phyloP scores from a whole-genome alignment of 1,139 yeast species.

The Hyphopichia wangnamkhiaoensis region DNA sequence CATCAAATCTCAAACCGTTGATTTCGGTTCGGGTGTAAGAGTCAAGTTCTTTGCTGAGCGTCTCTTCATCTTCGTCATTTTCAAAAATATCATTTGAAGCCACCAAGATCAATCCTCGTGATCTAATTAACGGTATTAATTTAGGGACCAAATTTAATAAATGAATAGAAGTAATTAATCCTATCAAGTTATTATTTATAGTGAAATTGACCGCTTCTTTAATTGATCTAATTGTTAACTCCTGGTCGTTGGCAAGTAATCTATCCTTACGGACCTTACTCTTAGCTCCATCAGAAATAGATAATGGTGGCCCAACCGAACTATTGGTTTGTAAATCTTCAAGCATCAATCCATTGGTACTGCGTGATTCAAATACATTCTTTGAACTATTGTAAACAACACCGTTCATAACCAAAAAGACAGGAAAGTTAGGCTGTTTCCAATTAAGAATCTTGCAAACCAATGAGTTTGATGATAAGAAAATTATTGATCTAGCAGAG shows the following conservation, averaged over 20 bases:
- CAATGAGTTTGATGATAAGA: slow-evolving; percentile 82
- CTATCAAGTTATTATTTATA: slow-evolving; percentile 77
- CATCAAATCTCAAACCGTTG: slow-evolving; percentile 71
- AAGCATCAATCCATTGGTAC: slow-evolving; percentile 44
- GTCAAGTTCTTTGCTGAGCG: slow-evolving; percentile 37
- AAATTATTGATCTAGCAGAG: slow-evolving; percentile 63
- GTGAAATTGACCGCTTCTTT: slow-evolving; percentile 66
- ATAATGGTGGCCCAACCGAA: slow-evolving; percentile 6
- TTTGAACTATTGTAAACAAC: slow-evolving; percentile 39
- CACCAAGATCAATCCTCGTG: slow-evolving; percentile 80
- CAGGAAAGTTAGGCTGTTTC: slow-evolving; percentile 98
- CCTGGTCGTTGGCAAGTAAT: slow-evolving; percentile 29
- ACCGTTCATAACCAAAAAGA: slow-evolving; percentile 78
- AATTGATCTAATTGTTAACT: slow-evolving; percentile 44
- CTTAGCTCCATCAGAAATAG: background rate
- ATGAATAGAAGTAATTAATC: slow-evolving; percentile 74
- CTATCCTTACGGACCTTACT: slow-evolving; percentile 27
- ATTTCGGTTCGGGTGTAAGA: slow-evolving; percentile 55
- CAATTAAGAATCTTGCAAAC: slow-evolving; percentile 92
- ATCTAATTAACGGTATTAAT: slow-evolving; percentile 71
- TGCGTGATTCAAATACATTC: slow-evolving; percentile 37
- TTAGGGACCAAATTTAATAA: slow-evolving; percentile 74
- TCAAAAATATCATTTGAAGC: slow-evolving; percentile 51
- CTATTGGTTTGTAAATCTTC: slow-evolving; percentile 15
- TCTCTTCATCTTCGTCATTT: slow-evolving; percentile 31